Base-by-base conservation (phyloP, 2,329 filamentous ascomycete species). In the Pyrenophora graminea region DNA sequence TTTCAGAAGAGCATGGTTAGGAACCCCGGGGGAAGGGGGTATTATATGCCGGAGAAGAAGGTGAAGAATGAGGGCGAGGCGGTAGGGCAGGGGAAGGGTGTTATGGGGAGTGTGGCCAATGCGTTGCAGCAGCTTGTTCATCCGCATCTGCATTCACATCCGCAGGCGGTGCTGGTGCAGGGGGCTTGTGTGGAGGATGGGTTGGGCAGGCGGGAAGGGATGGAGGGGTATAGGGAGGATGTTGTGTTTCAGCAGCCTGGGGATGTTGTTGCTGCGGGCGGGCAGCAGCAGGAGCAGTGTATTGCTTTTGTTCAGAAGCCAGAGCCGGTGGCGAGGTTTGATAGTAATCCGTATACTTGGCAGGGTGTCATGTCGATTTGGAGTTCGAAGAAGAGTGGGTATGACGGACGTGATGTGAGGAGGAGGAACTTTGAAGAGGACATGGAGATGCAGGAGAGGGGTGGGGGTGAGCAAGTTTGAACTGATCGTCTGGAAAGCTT, bases 21-120 rank as follows among this genome's bases (percentile, higher is more conserved):
- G 12, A 32, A 36, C 30, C 30, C 34, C 6, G 53, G 44, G 2
- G 36, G 49, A 2, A 51, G 44, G 34, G 55, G 55, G 13, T 58
- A 52, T n/a, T 48, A 18, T 4, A 31, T 47, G n/a, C 33, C 39
- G 12, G 43, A 53, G 27, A 17, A 32, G 12, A 21, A 15, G 39
- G 15, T 1, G 6, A 38, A 25, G 23, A 8, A 7, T 7, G 7
- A 23, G 21, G 7, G 7, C 21, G 7, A n/a, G 27, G 31, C 31
- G 30, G 10, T 19, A 9, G 23, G 32, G 25, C n/a, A 30, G 19
- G 39, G 12, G 4, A 31, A 34, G 4, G 21, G 4, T 15, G 39
- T 34, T 6, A 21, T 15, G 19, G 38, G 25, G 2, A 18, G 19
- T 32, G 3, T 18, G 12, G 39, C 23, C 27, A 21, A 13, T 12